Percentiles rank a stretch among this genome's conserved stretches.
Conservation (phyloP, 2,329 filamentous ascomycete genomes). For the Exophiala mesophila region DNA sequence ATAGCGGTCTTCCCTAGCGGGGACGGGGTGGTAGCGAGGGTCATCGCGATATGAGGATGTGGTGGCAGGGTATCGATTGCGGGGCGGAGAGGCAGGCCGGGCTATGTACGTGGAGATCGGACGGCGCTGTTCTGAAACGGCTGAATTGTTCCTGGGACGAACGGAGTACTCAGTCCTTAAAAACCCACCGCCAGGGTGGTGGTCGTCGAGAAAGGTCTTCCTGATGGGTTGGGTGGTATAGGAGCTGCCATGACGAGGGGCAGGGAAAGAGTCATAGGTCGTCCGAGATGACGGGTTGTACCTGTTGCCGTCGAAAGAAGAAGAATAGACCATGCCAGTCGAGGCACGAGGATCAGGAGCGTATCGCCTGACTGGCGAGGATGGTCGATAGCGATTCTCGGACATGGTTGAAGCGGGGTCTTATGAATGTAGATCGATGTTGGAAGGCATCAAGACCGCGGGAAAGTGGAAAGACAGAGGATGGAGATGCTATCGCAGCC, state of each 20-base stretch:
- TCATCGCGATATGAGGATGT: slow-evolving; percentile 20
- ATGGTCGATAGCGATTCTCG: slow-evolving; percentile 21
- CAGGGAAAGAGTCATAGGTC: slow-evolving; percentile 14
- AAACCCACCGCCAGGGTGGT: slow-evolving; percentile 18
- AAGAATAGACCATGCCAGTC: slow-evolving; percentile 22
- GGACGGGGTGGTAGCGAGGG: slow-evolving; percentile 14
- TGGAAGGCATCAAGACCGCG: too few relatives aligned
- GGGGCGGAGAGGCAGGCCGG: slow-evolving; percentile 18
- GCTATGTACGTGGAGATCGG: slow-evolving; percentile 23
- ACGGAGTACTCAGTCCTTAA: slow-evolving; percentile 26
- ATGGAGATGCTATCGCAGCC: too few relatives aligned
- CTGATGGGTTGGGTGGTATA: slow-evolving; percentile 24
- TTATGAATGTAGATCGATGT: neutral
- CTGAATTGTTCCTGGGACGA: slow-evolving; percentile 25
- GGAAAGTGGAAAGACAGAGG: too few relatives aligned
- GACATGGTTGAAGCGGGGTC: slow-evolving; percentile 13
- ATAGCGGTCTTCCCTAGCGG: slow-evolving; percentile 20
- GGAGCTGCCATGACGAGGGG: slow-evolving; percentile 15
- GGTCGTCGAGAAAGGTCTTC: slow-evolving; percentile 22
- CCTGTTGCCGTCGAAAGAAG: slow-evolving; percentile 18
- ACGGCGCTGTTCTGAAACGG: slow-evolving; percentile 18
- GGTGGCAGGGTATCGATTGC: slow-evolving; percentile 24
- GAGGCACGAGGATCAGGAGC: slow-evolving; percentile 21
- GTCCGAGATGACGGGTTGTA: slow-evolving; percentile 15
- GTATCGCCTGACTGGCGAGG: slow-evolving; percentile 17